A percentile compares a stretch with the other conserved stretches of the same genome.
Evolutionary conservation across 1,284 basidiomycete genomes (phyloP).

Genomic region (Pseudozyma hubeiensis): DNA sequence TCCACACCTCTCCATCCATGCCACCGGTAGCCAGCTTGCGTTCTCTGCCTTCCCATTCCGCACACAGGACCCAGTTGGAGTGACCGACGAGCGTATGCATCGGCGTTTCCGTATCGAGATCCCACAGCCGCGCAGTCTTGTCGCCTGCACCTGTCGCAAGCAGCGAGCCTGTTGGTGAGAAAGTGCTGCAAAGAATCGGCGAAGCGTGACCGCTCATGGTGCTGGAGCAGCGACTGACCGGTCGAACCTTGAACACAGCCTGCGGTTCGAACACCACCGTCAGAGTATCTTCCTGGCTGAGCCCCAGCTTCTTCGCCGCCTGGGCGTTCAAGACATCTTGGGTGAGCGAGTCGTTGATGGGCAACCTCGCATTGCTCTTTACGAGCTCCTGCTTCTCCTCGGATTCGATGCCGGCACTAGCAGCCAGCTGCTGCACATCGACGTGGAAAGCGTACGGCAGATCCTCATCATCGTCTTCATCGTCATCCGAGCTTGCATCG

Average conservation of each 20-base stretch:
- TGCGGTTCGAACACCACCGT: slow-evolving; percentile 75
- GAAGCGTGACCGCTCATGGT: slow-evolving; percentile 86
- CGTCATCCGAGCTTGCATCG: slow-evolving; percentile 41
- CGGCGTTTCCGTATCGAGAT: slow-evolving; percentile 91
- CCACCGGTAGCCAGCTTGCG: slow-evolving; percentile 83
- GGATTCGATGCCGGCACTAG: slow-evolving; percentile 13
- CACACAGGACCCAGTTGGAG: slow-evolving; percentile 93
- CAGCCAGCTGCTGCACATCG: slow-evolving; percentile 41
- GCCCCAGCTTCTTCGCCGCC: slow-evolving; percentile 59
- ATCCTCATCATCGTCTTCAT: slow-evolving; percentile 65
- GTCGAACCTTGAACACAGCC: slow-evolving; percentile 92
- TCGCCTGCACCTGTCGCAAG: slow-evolving; percentile 96
- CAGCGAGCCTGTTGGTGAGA: slow-evolving; percentile 89
- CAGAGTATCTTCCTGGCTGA: slow-evolving; percentile 65
- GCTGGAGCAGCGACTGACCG: slow-evolving; percentile 90
- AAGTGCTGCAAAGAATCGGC: slow-evolving; percentile 93
- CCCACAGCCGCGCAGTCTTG: slow-evolving; percentile 91
- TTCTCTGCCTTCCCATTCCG: slow-evolving; percentile 96
- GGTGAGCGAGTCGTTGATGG: slow-evolving; percentile 58
- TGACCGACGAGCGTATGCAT: slow-evolving; percentile 89
- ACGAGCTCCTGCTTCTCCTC: slow-evolving; percentile 32
- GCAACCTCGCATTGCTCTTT: slow-evolving; percentile 53
- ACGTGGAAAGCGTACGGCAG: slow-evolving; percentile 67
- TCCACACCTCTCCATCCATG: slow-evolving; percentile 65
- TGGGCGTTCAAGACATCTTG: slow-evolving; percentile 57